These are phyloP conservation scores for Castanea sativa DNA, from an alignment of 306 rosid genomes.

Conservation along the genomic window DNA sequence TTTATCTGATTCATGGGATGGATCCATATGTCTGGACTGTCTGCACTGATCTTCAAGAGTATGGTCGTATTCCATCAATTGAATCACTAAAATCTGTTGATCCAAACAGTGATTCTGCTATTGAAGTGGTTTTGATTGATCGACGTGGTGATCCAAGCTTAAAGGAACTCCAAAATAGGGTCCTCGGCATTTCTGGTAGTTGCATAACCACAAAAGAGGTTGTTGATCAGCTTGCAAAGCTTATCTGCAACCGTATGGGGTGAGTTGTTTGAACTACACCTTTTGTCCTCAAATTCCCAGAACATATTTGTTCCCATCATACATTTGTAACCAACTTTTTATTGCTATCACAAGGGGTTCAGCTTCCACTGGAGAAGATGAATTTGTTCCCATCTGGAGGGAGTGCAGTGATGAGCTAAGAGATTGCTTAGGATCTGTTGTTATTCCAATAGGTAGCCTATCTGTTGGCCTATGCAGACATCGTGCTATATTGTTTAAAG, in stretches of 20 bases:
- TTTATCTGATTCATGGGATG: constrained; percentile 86
- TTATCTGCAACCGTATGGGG: constrained; percentile 92
- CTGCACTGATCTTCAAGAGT: constrained; percentile 86
- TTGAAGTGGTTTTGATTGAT: constrained; percentile 88
- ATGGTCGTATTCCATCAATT: constrained; percentile 86
- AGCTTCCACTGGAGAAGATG: constrained; percentile 72
- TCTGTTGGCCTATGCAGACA: constrained; percentile 95
- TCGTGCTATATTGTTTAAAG: constrained; percentile 92
- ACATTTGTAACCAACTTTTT: constrained; percentile 39
- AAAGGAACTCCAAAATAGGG: constrained; percentile 82
- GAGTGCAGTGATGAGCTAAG: constrained; percentile 78
- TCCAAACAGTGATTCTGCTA: constrained; percentile 53
- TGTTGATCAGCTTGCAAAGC: constrained; percentile 88
- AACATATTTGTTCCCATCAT: constrained; percentile 24
- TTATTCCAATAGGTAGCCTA: constrained; percentile 90
- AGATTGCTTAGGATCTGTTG: constrained; percentile 88
- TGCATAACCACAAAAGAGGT: constrained; percentile 78
- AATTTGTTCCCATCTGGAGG: constrained; percentile 65
- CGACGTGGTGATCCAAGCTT: constrained; percentile 69
- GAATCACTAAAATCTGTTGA: constrained; percentile 74
- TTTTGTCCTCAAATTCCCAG: constrained; percentile 24
- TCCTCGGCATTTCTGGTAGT: constrained; percentile 53
- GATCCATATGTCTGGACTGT: constrained; percentile 87
- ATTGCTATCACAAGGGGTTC: constrained; percentile 79
- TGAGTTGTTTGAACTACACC: constrained; percentile 44